Conservation (phyloP, 805 yeast genomes). For the Candida argentea region DNA sequence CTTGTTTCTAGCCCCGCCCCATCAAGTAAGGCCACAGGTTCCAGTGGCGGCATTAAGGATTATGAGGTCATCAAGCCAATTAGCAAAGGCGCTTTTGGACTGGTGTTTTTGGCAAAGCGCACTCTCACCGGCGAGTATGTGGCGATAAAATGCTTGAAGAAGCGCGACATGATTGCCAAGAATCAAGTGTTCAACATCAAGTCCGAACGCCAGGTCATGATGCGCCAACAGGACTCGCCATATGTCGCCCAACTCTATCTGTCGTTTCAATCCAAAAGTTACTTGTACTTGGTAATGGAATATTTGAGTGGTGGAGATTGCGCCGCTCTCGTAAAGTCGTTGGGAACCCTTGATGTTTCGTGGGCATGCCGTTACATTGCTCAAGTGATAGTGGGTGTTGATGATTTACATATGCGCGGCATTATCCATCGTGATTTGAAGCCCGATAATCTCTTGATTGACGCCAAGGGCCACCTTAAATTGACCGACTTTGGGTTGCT, state of each 20-base stretch:
- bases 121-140: constrained; percentile 87
- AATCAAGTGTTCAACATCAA: constrained; percentile 93
- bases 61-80: constrained; percentile 89
- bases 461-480: constrained; percentile 78
- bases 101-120: constrained; percentile 79
- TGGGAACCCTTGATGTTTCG: constrained; percentile 74
- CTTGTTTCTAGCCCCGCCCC: constrained; percentile 59
- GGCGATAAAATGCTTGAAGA: constrained; percentile 86
- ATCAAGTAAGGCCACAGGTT: constrained; percentile 34
- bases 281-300: constrained; percentile 90
- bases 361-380: constrained; percentile 86
- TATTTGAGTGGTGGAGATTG: constrained; percentile 94
- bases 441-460: constrained; percentile 89
- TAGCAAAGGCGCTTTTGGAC: constrained; percentile 95
- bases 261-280: constrained; percentile 82
- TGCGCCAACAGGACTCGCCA: constrained; percentile 90
- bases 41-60: constrained; percentile 63
- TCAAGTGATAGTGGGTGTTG: constrained; percentile 84
- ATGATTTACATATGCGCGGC: constrained; percentile 78
- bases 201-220: constrained; percentile 95
- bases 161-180: constrained; percentile 93
- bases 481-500: constrained; percentile 93
- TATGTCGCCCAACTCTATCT: constrained; percentile 84
- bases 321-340: constrained; percentile 70
- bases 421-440: constrained; percentile 92